phyloP scores from a whole-genome alignment of 1,284 basidiomycete genomes.

The Schizophyllum amplum region DNA sequence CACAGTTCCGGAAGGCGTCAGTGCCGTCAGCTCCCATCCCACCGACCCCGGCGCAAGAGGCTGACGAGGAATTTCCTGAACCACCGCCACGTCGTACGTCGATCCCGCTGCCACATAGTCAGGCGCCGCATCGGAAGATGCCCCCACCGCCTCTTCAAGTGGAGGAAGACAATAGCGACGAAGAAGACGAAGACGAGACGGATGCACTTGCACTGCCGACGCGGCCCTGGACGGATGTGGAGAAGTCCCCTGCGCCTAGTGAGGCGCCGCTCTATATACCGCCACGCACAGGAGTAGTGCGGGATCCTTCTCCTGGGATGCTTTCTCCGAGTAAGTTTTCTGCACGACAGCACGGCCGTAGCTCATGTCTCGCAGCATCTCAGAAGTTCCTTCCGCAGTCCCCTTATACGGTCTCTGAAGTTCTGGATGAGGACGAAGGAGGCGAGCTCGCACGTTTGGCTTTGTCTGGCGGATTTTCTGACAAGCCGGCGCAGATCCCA shows the following conservation, averaged over 20 bases:
- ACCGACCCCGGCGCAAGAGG: background rate
- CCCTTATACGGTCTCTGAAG: slow-evolving; percentile 23
- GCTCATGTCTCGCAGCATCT: background rate
- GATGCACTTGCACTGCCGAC: background rate
- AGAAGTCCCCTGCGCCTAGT: slow-evolving; percentile 9
- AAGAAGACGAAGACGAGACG: background rate
- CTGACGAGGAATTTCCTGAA: background rate
- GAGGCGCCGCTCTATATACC: background rate
- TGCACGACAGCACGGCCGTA: too few relatives aligned
- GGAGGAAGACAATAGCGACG: background rate
- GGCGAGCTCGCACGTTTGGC: slow-evolving; percentile 45
- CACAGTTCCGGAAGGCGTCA: background rate
- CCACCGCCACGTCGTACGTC: background rate
- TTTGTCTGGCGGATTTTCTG: too few relatives aligned
- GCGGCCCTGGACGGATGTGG: background rate
- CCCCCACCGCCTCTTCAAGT: background rate
- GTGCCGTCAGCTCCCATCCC: background rate
- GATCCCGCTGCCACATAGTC: background rate
- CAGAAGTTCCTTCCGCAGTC: background rate
- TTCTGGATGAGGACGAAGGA: slow-evolving; percentile 53
- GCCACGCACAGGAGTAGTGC: background rate
- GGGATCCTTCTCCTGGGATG: slow-evolving; percentile 2
- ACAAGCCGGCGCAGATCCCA: slow-evolving; percentile 53
- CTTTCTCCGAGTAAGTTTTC: slow-evolving; percentile 4
- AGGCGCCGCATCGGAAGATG: background rate